Base-by-base conservation (phyloP, 495 filamentous ascomycete species). In the Aspergillus mulundensis region DNA sequence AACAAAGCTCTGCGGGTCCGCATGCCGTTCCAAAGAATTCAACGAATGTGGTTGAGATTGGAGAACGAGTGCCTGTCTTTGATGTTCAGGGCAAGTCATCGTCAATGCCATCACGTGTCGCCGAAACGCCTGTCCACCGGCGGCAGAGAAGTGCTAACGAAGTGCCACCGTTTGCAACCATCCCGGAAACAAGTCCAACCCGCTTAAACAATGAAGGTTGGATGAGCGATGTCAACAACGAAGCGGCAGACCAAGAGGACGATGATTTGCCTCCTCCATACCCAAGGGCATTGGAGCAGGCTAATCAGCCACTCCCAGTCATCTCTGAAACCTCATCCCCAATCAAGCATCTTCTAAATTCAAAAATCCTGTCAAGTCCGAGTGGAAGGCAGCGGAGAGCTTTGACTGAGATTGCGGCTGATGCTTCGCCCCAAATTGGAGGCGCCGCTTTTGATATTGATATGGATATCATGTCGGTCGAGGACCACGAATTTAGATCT, bases 361-460 rank as follows among this genome's bases (percentile, higher is more conserved):
- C 70, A 8, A 70, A 68, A 19, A 64, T 77, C 16, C 57, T 73
- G 16, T 70, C 77, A 7, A 75, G 67, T 40, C 74, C 72, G 8
- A 77, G 76, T 43, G 72, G 71, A 32, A 66, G 69, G 30, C 74
- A 72, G 39, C 70, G 74, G 16, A 70, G 74, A 41, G 65, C 67
- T 34, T 58, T 81, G 46, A 73, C 74, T 7, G 74, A 79, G 19
- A 80, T 81, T 58, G 75, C 72, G 5, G 68, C 68, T 0, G 74
- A 80, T 38, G 64, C 62, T 38, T 75, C 76, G 6, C 77, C 77
- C 2, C 66, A 70, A 28, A 66, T 70, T 38, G 65, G 62, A 21
- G 62, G 54, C 11, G 63, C 62, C 30, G 59, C 57, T 12, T 69
- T 71, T n/a, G 76, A 78, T 39, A 45, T 77, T 7, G 68, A 73